Evolutionary conservation across 2,329 filamentous ascomycete species (phyloP), one percentile per base, ranked within the genome.

Genomic region (Aspergillus puulaauensis): DNA sequence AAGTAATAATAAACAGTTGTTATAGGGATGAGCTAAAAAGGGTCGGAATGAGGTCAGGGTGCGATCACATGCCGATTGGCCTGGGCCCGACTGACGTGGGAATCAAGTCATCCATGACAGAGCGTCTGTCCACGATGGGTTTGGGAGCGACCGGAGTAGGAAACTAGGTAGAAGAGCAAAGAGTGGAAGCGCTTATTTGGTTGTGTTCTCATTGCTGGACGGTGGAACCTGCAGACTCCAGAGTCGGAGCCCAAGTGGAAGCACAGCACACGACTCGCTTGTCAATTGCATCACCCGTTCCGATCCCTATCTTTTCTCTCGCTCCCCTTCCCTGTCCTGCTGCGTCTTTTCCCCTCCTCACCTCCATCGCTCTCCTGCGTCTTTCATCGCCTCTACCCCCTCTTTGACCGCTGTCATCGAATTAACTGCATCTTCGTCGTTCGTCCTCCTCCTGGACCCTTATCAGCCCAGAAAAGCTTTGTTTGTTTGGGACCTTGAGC

Each of bases 231-330:
- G 31, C 39, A 47, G 51, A 54, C 39, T 54, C 51, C 39, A 47
- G 51, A 54, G 21, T 54, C 51, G 51, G 46, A 53, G 35, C 43
- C 41, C 41, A 57, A 48, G 52, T 49, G 53, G 54, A 60, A 61
- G 60, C 61, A 63, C 59, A 62, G 60, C 57, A 63, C 60, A 54
- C 52, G 52, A 54, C 53, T 61, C 62, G 62, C 62, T 64, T 64
- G 61, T 57, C 58, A 58, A 64, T 64, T 64, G 61, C 61, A 63
- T 63, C 61, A 63, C 61, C 56, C 55, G 52, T 49, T 27, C 35
- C 19, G 37, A 54, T 54, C 57, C 60, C 57, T 60, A 60, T 57
- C 45, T 31, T 54, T 39, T 24, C 35, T 15, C 27, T 31, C 27
- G 27, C 27, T 31, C 41, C 19, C 54, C 47, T 37, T 44, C 54